Percentiles rank a stretch among this genome's conserved stretches.
Evolutionary conservation across 2,329 filamentous ascomycete species (phyloP).

Genomic region (Cercospora sp.): DNA sequence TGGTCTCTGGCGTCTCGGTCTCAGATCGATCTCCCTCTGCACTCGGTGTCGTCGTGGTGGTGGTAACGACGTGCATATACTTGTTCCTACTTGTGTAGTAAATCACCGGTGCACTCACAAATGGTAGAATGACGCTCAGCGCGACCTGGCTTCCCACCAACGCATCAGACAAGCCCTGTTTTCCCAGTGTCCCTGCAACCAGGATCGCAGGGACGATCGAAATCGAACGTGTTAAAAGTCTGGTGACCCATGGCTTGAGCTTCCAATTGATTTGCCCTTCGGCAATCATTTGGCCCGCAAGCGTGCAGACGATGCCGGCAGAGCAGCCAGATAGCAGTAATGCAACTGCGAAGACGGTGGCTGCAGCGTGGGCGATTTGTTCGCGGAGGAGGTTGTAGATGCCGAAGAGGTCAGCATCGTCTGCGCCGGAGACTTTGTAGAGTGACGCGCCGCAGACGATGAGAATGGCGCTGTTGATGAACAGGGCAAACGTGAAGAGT

Average conservation of each 20-base stretch:
- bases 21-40: neutral
- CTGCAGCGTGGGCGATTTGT: slow-evolving; percentile 72
- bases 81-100: slow-evolving; percentile 78
- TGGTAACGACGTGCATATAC: slow-evolving; percentile 70
- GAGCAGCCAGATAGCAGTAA: slow-evolving; percentile 77
- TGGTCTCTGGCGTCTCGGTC: neutral
- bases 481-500: slow-evolving; percentile 47
- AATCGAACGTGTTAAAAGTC: slow-evolving; percentile 74
- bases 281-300: slow-evolving; percentile 84
- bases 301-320: slow-evolving; percentile 85
- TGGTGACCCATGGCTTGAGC: slow-evolving; percentile 73
- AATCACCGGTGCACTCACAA: slow-evolving; percentile 78
- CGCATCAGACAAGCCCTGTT: slow-evolving; percentile 67
- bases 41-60: neutral
- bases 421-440: slow-evolving; percentile 59
- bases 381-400: slow-evolving; percentile 72
- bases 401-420: slow-evolving; percentile 74
- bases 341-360: slow-evolving; percentile 80
- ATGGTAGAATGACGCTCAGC: slow-evolving; percentile 75
- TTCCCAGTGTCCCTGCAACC: slow-evolving; percentile 76
- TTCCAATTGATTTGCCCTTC: slow-evolving; percentile 79
- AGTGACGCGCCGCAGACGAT: slow-evolving; percentile 69
- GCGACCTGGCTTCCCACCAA: slow-evolving; percentile 77
- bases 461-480: slow-evolving; percentile 47
- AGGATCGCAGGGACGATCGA: slow-evolving; percentile 81